phyloP scores from a whole-genome alignment of 2,329 filamentous ascomycete genomes.

The Elsinoe necatrix region DNA sequence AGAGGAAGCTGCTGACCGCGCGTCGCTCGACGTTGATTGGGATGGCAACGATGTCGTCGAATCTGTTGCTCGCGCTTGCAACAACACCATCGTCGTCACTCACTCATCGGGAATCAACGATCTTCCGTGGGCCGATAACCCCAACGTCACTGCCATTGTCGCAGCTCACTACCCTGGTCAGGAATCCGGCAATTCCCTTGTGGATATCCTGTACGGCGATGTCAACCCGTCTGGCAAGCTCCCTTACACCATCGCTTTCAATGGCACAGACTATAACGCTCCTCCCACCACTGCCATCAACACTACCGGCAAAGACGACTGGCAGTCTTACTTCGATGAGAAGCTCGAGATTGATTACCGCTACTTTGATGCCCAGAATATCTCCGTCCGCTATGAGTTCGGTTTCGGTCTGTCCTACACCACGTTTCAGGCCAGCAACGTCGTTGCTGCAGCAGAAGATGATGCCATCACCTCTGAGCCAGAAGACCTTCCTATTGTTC shows the following conservation, averaged over 20 bases:
- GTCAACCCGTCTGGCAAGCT: constrained; percentile 46
- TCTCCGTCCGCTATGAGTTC: constrained; percentile 28
- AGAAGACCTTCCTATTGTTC: constrained; percentile 31
- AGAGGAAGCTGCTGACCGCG: constrained; percentile 22
- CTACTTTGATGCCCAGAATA: constrained; percentile 50
- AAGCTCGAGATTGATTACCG: constrained; percentile 70
- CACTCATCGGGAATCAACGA: constrained; percentile 18
- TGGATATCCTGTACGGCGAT: constrained; percentile 40
- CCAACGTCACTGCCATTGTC: constrained; percentile 35
- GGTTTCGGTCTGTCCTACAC: constrained; percentile 34
- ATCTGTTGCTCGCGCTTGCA: constrained; percentile 19
- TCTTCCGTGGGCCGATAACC: constrained; percentile 24
- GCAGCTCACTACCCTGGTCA: constrained; percentile 35
- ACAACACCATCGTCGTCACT: constrained; percentile 20
- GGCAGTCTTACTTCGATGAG: constrained; percentile 64
- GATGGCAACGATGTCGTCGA: constrained; percentile 18
- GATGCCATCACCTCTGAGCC: background rate
- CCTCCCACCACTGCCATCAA: constrained; percentile 57
- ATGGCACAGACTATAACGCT: constrained; percentile 57
- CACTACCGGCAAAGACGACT: constrained; percentile 60
- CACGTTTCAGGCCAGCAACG: constrained; percentile 23
- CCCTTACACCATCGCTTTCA: constrained; percentile 65
- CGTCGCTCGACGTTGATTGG: constrained; percentile 16
- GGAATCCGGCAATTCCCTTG: constrained; percentile 40
- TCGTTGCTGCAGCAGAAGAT: background rate